Evolutionary conservation across 2,329 filamentous ascomycete genomes (phyloP), one percentile per base, ranked within the genome.

Genomic region (Fusarium annulatum): DNA sequence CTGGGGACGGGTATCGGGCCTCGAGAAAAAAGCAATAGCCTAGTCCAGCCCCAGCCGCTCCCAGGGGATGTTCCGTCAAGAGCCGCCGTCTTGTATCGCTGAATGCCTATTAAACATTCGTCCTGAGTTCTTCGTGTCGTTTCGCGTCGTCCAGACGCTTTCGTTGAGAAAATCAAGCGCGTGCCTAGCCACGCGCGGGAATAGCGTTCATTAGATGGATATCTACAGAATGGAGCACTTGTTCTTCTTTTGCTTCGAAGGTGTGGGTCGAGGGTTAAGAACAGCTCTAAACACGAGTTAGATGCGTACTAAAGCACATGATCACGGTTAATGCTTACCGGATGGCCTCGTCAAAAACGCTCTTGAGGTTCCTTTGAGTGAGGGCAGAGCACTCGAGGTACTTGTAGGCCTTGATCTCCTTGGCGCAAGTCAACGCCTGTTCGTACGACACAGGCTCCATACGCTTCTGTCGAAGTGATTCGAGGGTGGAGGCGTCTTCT

Each of bases 361-460:
- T 97, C 91, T 99, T 99, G 78, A 99, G 85, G 84, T 98, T 98
- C 80, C 96, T 89, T 87, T 98, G 96, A 42, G 96, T 99, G 76
- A 99, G 87, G 53, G 96, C 96, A 59, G 96, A 98, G 86, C 96
- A 99, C 85, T 99, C 96, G 46, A 98, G 89, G 85, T 99, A 99
- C 86, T 98, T 98, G 85, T 96, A 94, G 51, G 96, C 96, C 81
- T 91, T 93, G 84, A 99, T 98, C 79, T 98, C 95, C 86, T 97
- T 97, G 72, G 95, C 94, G 73, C 96, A 93, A 74, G 92, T 86
- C 72, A 97, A 88, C 43, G 95, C 96, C 84, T 97, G 94, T 83
- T 97, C 94, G 84, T 97, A 98, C 61, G 94, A 92, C 69, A 98
- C 95, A n/a, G 96, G 94, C 78, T 96, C 93, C 95, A 97, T 98